A percentile compares a stretch with the other conserved stretches of the same genome.
These are phyloP conservation scores for Citrus cavaleriei DNA, from an alignment of 345 rosid species.

Conservation along the genomic window DNA sequence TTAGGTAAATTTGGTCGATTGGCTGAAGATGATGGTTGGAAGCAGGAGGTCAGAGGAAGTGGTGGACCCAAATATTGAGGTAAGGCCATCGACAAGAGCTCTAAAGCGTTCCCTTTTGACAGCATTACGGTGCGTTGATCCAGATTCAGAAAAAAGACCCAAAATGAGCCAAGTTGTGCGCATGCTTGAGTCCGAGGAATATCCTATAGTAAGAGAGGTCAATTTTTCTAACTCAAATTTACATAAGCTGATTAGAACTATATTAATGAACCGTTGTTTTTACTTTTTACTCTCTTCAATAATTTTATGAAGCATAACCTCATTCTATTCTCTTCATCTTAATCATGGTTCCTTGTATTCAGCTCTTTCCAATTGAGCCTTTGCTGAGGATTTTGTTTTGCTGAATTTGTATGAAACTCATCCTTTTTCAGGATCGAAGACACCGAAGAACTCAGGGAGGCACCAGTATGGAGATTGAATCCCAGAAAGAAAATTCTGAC, in stretches of 20 bases:
- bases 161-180: constrained; percentile 99
- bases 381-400: neutral
- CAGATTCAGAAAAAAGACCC: constrained; percentile 85
- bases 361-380: neutral
- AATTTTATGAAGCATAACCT: neutral
- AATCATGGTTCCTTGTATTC: neutral
- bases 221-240: neutral
- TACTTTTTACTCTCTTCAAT: neutral
- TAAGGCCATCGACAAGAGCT: constrained; percentile 81
- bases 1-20: constrained; percentile 94
- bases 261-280: too few relatives aligned
- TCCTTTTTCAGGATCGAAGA: constrained; percentile 64
- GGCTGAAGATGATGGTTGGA: constrained; percentile 99
- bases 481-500: constrained; percentile 70
- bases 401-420: constrained; percentile 1
- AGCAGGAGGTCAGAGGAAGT: constrained; percentile 91
- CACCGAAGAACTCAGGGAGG: constrained; percentile 61
- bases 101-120: constrained; percentile 88
- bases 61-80: constrained; percentile 83
- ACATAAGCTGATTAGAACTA: neutral
- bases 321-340: neutral
- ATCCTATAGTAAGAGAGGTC: constrained; percentile 96
- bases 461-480: constrained; percentile 65
- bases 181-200: constrained; percentile 98
- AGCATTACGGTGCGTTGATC: constrained; percentile 96